Base-by-base conservation (phyloP, 2,329 filamentous ascomycete genomes). In the Mycogone perniciosa region DNA sequence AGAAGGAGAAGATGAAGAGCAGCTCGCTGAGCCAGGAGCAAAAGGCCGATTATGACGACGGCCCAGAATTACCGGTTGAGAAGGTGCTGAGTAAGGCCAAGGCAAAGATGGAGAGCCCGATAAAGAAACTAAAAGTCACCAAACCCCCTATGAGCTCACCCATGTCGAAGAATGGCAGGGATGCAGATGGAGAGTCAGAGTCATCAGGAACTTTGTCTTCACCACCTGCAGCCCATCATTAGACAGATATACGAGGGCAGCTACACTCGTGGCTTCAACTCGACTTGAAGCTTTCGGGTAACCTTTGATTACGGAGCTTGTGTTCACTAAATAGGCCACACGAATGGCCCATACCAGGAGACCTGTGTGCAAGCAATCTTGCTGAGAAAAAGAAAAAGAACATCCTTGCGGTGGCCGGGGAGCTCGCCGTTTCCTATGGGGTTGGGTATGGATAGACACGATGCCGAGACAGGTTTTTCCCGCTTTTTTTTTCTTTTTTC, bases 141-240 rank as follows among this genome's bases (percentile, higher is more conserved):
- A 78, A 79, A 61, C 74, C 77, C 38, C 66, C 68, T 7, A 61
- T 77, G 46, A 74, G 72, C 27, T 74, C 76, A 7, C 72, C 76
- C 4, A 68, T 74, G 29, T 74, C 75, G 26, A 79, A 76, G 59
- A 74, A 71, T 54, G 74, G 74, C 13, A 71, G 71, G 41, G 70
- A 74, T 41, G 70, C 71, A 13, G 78, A 80, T 43, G 73, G 67
- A 39, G 75, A 75, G 54, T 80, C 77, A 11, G 79, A 82, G 59
- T 80, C 77, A 38, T 80, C 77, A 1, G 79, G 74, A 13, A 76
- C 76, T 0, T 62, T 80, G 53, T 81, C 79, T 1, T 81, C 79
- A 11, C 79, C 79, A 13, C 76, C 76, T 3, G 58, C 44, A 5
- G 40, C 37, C 26, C 42, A 44, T 13, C 50, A 49, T 26, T 52